Evolutionary conservation across 2,329 filamentous ascomycete genomes (phyloP).

Genomic region (Tolypocladium guangdongense): DNA sequence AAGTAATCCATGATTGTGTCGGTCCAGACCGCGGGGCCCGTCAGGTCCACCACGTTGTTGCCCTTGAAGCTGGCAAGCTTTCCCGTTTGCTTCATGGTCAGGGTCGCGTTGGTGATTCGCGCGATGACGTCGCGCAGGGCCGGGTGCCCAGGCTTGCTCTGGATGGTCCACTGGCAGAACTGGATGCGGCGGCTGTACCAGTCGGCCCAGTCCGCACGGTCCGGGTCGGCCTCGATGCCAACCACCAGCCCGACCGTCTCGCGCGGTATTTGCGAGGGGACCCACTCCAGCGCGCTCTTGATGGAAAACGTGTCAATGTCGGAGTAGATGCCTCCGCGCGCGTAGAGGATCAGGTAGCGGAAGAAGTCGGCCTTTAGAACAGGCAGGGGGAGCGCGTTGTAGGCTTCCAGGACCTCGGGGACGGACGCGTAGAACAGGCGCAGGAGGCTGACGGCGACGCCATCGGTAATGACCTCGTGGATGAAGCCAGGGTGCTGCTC

Average conservation of each 20-base stretch:
- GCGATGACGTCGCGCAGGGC: constrained; percentile 79
- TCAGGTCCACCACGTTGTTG: constrained; percentile 83
- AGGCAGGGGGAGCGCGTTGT: constrained; percentile 58
- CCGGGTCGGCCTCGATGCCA: constrained; percentile 93
- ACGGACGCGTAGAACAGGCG: constrained; percentile 76
- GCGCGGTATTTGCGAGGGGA: constrained; percentile 66
- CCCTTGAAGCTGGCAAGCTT: constrained; percentile 47
- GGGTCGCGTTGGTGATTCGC: constrained; percentile 72
- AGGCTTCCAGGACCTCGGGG: constrained; percentile 70
- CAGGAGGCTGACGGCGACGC: constrained; percentile 70
- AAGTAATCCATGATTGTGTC: constrained; percentile 87
- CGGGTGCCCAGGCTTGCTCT: constrained; percentile 88
- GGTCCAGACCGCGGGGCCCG: constrained; percentile 89
- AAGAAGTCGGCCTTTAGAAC: constrained; percentile 75
- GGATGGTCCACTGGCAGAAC: constrained; percentile 99
- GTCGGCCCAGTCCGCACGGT: constrained; percentile 80
- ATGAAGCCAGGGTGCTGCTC: constrained; percentile 80
- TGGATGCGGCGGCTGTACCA: constrained; percentile 97
- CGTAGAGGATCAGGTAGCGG: constrained; percentile 57
- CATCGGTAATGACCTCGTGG: constrained; percentile 94
- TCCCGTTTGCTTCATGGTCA: constrained; percentile 60
- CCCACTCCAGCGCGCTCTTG: constrained; percentile 75
- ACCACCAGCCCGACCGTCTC: constrained; percentile 76
- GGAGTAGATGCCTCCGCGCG: constrained; percentile 60
- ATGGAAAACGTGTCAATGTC: constrained; percentile 88